phyloP scores from a whole-genome alignment of 805 yeast species.

The Cyberlindnera nakhonratchasimensis region DNA sequence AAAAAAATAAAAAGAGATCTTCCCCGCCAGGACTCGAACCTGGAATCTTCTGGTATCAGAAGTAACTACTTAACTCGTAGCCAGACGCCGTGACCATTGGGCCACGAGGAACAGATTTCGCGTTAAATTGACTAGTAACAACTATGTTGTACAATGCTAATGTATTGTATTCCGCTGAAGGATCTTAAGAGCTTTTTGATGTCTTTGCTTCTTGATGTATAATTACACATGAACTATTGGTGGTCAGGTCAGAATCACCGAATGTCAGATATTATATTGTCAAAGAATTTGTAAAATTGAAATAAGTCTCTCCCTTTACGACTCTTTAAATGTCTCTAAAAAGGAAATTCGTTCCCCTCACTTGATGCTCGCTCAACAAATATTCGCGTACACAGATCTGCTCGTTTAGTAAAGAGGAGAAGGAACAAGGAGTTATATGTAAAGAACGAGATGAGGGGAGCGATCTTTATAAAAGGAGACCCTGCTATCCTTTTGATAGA shows the following conservation, averaged over 20 bases:
- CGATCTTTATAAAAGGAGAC: background rate
- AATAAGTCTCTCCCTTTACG: too few relatives aligned
- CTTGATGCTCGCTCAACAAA: conserved; percentile 1
- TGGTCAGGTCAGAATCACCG: too few relatives aligned
- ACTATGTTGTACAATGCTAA: too few relatives aligned
- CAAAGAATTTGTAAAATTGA: too few relatives aligned
- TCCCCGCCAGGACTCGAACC: conserved; percentile 37
- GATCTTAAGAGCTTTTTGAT: too few relatives aligned
- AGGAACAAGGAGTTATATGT: background rate
- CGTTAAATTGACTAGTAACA: background rate
- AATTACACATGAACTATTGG: too few relatives aligned
- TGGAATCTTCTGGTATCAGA: conserved; percentile 37
- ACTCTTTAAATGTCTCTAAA: too few relatives aligned
- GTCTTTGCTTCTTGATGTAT: too few relatives aligned
- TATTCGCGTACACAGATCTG: background rate
- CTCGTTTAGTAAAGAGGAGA: background rate
- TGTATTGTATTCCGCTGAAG: too few relatives aligned
- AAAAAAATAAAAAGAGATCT: conserved; percentile 21
- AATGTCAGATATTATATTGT: too few relatives aligned
- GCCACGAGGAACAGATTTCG: conserved; percentile 59
- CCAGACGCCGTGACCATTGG: conserved; percentile 77
- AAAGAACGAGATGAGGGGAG: conserved; percentile 2
- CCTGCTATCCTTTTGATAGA: too few relatives aligned
- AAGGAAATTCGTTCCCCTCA: conserved; percentile 12
- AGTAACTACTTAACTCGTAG: conserved; percentile 49